Conservation (phyloP, 2,329 filamentous ascomycete species). For the Nemania sp. region DNA sequence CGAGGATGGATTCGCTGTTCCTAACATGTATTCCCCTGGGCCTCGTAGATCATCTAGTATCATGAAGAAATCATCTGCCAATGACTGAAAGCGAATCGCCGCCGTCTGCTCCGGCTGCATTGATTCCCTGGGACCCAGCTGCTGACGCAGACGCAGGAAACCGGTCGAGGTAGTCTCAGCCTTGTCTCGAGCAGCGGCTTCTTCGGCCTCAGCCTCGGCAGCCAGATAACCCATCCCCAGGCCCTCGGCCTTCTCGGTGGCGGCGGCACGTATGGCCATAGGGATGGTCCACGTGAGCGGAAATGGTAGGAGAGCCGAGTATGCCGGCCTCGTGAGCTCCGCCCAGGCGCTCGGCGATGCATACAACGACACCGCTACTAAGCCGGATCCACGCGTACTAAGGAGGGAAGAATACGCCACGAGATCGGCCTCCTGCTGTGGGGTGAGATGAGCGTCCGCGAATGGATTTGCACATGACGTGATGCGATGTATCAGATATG, state of each 20-base stretch:
- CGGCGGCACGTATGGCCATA: constrained; percentile 69
- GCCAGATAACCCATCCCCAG: constrained; percentile 71
- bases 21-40: constrained; percentile 58
- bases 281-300: constrained; percentile 88
- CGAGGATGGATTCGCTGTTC: constrained; percentile 51
- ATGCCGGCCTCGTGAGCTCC: constrained; percentile 74
- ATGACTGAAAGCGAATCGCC: constrained; percentile 73
- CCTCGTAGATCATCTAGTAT: constrained; percentile 68
- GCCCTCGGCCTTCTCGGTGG: constrained; percentile 70
- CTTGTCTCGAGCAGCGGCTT: constrained; percentile 39
- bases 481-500: constrained; percentile 51
- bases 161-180: constrained; percentile 39
- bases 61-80: constrained; percentile 71
- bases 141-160: constrained; percentile 40
- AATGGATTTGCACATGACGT: constrained; percentile 37
- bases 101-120: constrained; percentile 69
- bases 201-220: constrained; percentile 52
- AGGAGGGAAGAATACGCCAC: constrained; percentile 69
- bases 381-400: constrained; percentile 70
- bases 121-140: constrained; percentile 44
- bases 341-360: constrained; percentile 89
- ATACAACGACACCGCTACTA: constrained; percentile 87
- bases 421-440: constrained; percentile 49
- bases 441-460: constrained; percentile 44
- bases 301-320: constrained; percentile 78